A percentile compares a stretch with the other conserved stretches of the same genome.
phyloP scores from a whole-genome alignment of 202 grass and related monocot species.

The Carex arenaria region DNA sequence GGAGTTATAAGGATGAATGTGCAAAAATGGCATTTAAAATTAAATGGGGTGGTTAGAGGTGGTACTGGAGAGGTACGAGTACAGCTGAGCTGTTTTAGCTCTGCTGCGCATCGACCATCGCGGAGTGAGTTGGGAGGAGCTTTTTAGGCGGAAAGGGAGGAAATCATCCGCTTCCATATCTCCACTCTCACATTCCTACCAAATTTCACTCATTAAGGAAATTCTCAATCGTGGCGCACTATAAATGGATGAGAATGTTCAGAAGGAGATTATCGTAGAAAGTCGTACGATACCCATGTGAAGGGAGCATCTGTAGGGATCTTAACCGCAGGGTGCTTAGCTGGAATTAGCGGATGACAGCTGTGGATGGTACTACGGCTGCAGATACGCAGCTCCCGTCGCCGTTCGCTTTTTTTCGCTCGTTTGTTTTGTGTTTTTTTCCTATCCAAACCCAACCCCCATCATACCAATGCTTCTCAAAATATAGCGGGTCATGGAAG shows the following conservation, averaged over 20 bases:
- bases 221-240: background rate
- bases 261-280: background rate
- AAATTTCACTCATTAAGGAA: background rate
- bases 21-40: background rate
- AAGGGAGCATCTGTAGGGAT: background rate
- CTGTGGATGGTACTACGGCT: slow-evolving; percentile 38
- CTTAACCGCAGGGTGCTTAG: slow-evolving; percentile 25
- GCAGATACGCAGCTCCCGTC: slow-evolving; percentile 60
- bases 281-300: background rate
- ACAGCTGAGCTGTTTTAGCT: slow-evolving; percentile 18
- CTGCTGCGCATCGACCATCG: slow-evolving; percentile 18
- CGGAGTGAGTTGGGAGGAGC: slow-evolving; percentile 6
- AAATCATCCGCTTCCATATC: background rate
- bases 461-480: background rate
- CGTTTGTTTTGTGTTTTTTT: background rate
- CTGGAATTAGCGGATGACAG: slow-evolving; percentile 58
- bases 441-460: background rate
- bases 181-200: background rate
- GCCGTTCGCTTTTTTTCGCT: slow-evolving; percentile 17
- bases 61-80: slow-evolving; percentile 11
- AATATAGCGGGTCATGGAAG: background rate
- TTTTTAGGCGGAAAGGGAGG: background rate
- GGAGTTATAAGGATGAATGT: background rate
- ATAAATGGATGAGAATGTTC: background rate
- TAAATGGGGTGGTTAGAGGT: background rate